phyloP scores from a whole-genome alignment of 2,329 filamentous ascomycete species.

The Trichoderma pleuroti region DNA sequence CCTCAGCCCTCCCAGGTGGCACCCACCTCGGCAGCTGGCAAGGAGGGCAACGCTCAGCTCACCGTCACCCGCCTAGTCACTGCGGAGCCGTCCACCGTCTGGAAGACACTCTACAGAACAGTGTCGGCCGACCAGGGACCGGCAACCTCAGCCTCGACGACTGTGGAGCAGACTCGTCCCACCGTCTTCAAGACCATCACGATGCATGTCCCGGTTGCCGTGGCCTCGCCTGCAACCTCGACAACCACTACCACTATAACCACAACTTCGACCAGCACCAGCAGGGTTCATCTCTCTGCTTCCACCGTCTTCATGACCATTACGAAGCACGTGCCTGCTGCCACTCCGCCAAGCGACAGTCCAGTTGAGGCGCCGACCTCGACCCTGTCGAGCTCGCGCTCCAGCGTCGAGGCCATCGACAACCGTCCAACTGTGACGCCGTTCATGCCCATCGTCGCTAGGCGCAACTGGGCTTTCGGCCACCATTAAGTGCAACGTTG shows the following conservation, averaged over 20 bases:
- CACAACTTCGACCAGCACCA: neutral
- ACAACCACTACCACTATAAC: neutral
- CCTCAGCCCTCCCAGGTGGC: constrained; percentile 21
- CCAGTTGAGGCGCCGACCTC: neutral
- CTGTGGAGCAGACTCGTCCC: neutral
- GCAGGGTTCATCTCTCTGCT: neutral
- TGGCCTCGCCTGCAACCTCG: neutral
- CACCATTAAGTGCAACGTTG: neutral
- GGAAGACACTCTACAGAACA: constrained; percentile 21
- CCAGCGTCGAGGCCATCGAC: neutral
- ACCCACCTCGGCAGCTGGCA: constrained; percentile 20
- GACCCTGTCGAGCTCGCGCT: neutral
- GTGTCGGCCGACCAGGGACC: neutral
- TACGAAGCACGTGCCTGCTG: neutral
- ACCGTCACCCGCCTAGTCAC: constrained; percentile 33
- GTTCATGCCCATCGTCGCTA: neutral
- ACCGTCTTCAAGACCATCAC: constrained; percentile 1
- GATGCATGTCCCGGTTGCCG: neutral
- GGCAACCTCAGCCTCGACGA: neutral
- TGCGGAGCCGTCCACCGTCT: constrained; percentile 6
- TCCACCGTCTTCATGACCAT: constrained; percentile 1
- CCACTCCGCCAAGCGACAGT: neutral
- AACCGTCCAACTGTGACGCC: constrained; percentile 16
- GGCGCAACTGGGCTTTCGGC: constrained; percentile 17
- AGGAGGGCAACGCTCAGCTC: neutral